Base-by-base conservation (phyloP, 805 yeast genomes). In the Lipomyces chichibuensis region DNA sequence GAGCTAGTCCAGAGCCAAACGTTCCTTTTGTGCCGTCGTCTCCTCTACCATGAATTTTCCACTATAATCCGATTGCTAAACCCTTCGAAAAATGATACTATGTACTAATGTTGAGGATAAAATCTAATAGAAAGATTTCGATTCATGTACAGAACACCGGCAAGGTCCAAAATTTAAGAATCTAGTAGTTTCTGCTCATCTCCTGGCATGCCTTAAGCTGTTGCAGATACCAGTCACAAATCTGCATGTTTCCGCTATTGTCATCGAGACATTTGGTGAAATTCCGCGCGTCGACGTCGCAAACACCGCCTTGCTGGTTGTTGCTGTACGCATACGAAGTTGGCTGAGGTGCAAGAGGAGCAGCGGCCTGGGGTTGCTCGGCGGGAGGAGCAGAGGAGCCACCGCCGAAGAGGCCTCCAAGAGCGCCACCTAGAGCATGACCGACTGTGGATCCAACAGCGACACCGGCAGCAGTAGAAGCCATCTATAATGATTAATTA, bases 401-500 rank as follows among this genome's bases (percentile, higher is more conserved):
- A 64, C 97, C 96, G 63, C 96, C 92, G 75, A 94, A 94, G 85
- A 95, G 80, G 60, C 91, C 84, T 60, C 97, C 88, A 74, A 95
- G 82, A 75, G 98, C 98, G 70, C 96, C 96, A 81, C 98, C 98
- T 66, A 94, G 73, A 53, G 98, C 92, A 84, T 95, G 99, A 70
- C 99, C 99, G 64, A 94, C 88, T 69, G 98, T 89, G 62, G 97
- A 91, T 75, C 99, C 99, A 65, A 95, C 98, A 63, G 98, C 99
- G 57, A 95, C 99, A 88, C 99, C 99, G 60, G 98, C 99, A 64
- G 99, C 99, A 59, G 99, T 95, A 59, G 96, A 84, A 52, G 98
- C 98, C 99, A 95, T 95, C 82, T 95, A 55, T 14, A 29, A n/a
- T 9, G 14, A 35, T n/a, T 7, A 14, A 29, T 23, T 35, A 63